A percentile compares a stretch with the other conserved stretches of the same genome.
These are phyloP conservation scores for Biancaea sappan DNA, from an alignment of 306 rosid species.

Conservation along the genomic window DNA sequence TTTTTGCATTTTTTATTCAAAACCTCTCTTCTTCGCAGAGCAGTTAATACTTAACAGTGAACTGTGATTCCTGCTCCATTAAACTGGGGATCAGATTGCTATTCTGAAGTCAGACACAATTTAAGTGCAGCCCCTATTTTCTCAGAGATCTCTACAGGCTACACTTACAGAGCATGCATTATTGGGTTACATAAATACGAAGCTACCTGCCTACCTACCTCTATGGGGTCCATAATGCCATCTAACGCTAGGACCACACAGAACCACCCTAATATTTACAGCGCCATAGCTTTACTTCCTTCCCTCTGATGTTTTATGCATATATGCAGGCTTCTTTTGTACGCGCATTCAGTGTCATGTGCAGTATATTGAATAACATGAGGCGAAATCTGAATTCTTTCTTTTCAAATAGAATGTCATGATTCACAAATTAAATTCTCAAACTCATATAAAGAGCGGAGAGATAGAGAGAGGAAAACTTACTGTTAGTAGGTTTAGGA, in stretches of 20 bases:
- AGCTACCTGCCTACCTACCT: constrained; percentile 34
- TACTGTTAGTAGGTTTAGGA: constrained; percentile 70
- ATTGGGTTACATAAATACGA: constrained; percentile 37
- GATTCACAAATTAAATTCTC: no score
- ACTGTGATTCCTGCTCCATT: neutral
- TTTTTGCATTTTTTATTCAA: no score
- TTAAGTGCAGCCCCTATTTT: neutral
- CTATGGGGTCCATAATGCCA: neutral
- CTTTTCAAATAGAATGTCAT: no score
- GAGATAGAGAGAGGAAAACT: constrained; percentile 29
- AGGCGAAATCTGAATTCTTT: no score
- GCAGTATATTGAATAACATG: no score
- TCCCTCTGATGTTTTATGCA: no score
- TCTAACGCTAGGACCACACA: constrained; percentile 35
- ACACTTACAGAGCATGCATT: constrained; percentile 6
- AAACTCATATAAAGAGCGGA: no score
- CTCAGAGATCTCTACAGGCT: neutral
- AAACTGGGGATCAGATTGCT: neutral
- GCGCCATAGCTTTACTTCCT: no score
- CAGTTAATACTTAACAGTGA: neutral
- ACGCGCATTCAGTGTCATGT: no score
- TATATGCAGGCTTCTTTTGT: no score
- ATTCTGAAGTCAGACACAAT: constrained; percentile 7
- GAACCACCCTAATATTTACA: neutral
- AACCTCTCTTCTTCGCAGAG: neutral